Evolutionary conservation across 176 grass and related monocot species (phyloP), one percentile per base, ranked within the genome.

Genomic region (Oryza rufipogon): DNA sequence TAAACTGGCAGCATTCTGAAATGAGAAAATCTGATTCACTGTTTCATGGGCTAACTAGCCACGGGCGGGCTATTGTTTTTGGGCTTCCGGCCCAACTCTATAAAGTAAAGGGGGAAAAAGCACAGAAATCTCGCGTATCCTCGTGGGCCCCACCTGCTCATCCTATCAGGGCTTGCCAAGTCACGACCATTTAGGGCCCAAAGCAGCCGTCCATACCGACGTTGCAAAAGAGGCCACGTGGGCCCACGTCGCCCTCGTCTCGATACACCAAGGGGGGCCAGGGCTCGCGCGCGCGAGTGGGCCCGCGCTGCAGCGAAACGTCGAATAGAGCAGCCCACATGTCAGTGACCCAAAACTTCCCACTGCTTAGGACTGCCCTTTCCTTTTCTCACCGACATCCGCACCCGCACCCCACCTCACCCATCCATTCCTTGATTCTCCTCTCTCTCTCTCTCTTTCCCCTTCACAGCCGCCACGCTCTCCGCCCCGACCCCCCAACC

Each of bases 321-420:
- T 6, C 0, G 8, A 13, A 7, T 14, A 7, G 36, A 1, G 6
- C 47, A 9, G 45, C 78, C 88, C 58, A 78, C 88, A 5, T 78
- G 67, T 82, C 88, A 84, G 48, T 3, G 34, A 13, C 12, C 16
- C 13, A 67, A 67, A 13, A 20, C 39, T 10, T 72, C 66, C 66
- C 66, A 71, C 23, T 73, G 54, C 78, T 23, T 7, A 28, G 70
- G 54, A 64, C 87, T 54, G 32, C 19, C 13, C 52, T 16, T 20
- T 28, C 66, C 78, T 45, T 82, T 82, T 49, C 73, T 81, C 88
- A 89, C 88, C 82, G 64, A 51, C 71, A 19, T 83, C 16, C 34
- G 42, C 80, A 78, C 74, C 51, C 67, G 41, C 54, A 6, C 51
- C 0, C 63, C 64, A 0, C 34, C 64, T 34, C 28, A 20, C 60